Percentiles rank a stretch among this genome's conserved stretches.
Evolutionary conservation across 176 grass and related monocot genomes (phyloP).

Genomic region (Cymbopogon citratus): DNA sequence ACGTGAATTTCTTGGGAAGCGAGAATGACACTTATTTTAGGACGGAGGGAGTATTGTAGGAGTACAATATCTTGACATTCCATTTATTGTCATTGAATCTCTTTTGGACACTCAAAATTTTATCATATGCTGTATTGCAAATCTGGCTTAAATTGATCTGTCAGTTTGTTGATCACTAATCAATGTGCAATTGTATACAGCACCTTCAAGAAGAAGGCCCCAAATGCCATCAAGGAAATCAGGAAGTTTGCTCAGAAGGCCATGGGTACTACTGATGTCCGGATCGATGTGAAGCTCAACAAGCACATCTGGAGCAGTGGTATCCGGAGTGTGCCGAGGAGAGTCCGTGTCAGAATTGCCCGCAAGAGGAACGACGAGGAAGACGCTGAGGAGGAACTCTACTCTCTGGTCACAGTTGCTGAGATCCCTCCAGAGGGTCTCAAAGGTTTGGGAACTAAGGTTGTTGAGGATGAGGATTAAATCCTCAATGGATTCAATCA

Average conservation of each 20-base stretch:
- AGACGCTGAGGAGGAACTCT: conserved; percentile 89
- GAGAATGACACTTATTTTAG: too few relatives aligned
- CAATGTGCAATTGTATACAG: background rate
- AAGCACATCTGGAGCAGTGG: conserved; percentile 96
- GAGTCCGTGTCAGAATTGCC: conserved; percentile 75
- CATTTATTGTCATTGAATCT: fast-evolving
- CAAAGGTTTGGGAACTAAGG: conserved; percentile 79
- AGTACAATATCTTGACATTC: background rate
- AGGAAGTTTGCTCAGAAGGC: conserved; percentile 85
- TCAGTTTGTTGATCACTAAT: background rate
- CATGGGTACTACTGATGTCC: conserved; percentile 80
- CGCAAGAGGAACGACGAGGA: conserved; percentile 89
- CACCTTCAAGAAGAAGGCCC: conserved; percentile 95
- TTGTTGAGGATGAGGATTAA: conserved; percentile 76
- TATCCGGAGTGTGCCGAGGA: conserved; percentile 72
- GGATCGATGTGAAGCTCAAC: conserved; percentile 85
- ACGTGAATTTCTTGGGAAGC: too few relatives aligned
- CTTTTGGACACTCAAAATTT: background rate
- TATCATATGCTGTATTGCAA: background rate
- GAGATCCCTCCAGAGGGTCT: conserved; percentile 73
- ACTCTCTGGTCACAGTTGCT: conserved; percentile 75
- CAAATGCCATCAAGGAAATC: conserved; percentile 89
- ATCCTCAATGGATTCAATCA: background rate
- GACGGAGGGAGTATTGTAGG: too few relatives aligned
- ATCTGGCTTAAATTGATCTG: background rate